These are phyloP conservation scores for Ogataea salicorniae DNA, from an alignment of 805 yeast species.

Conservation along the genomic window DNA sequence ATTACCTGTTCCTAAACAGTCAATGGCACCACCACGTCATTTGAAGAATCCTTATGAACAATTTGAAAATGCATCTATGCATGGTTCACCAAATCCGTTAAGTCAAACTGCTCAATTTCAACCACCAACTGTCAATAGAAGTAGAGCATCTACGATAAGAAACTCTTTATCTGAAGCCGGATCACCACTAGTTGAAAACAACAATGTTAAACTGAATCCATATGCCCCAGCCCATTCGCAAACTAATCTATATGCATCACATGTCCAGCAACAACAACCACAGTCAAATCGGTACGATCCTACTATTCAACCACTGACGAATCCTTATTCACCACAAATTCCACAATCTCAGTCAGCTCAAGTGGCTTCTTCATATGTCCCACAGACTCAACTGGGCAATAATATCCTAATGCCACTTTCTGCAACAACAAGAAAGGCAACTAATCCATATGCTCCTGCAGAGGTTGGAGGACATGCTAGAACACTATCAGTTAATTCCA, in stretches of 20 bases:
- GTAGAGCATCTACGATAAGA: conserved; percentile 3
- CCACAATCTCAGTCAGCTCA: neutral
- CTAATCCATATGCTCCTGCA: conserved; percentile 31
- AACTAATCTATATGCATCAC: neutral
- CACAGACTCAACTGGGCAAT: neutral
- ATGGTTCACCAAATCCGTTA: too few relatives aligned
- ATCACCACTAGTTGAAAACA: conserved; percentile 1
- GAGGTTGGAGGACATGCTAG: conserved; percentile 29
- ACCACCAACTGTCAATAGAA: neutral
- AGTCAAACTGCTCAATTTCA: neutral
- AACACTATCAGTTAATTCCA: conserved; percentile 17
- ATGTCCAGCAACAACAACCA: neutral
- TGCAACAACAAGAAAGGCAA: conserved; percentile 8
- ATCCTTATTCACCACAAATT: conserved; percentile 1
- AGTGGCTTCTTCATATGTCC: neutral
- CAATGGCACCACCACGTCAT: conserved; percentile 8
- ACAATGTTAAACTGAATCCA: conserved; percentile 4
- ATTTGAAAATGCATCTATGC: conserved; percentile 3
- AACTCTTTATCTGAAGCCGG: neutral
- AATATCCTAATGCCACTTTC: neutral
- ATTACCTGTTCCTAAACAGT: conserved; percentile 35
- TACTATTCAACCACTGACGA: neutral
- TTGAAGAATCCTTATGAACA: conserved; percentile 23
- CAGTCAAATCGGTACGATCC: conserved; percentile 31
- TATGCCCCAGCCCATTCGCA: conserved; percentile 15